phyloP scores from a whole-genome alignment of 2,329 filamentous ascomycete species.

The Chaetomiaceae sp. region DNA sequence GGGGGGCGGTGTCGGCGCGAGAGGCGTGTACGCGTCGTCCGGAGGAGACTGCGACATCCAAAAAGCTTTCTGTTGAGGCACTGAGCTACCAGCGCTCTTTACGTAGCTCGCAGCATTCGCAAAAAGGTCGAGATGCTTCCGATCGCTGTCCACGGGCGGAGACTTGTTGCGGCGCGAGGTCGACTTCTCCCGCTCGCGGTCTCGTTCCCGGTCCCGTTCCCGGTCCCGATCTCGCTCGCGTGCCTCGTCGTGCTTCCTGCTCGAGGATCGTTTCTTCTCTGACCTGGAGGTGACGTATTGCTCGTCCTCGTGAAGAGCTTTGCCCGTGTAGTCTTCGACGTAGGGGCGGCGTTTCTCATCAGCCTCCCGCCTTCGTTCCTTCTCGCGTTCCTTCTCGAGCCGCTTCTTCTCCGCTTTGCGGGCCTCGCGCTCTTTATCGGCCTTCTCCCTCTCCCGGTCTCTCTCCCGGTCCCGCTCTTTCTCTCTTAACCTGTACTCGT shows the following conservation, averaged over 20 bases:
- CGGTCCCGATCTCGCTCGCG: slow-evolving; percentile 20
- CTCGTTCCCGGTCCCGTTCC: slow-evolving; percentile 9
- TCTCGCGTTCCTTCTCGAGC: slow-evolving; percentile 29
- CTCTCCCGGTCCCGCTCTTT: slow-evolving; percentile 34
- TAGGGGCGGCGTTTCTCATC: slow-evolving; percentile 33
- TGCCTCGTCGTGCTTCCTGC: slow-evolving; percentile 30
- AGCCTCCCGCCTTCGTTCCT: slow-evolving; percentile 32
- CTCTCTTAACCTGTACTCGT: slow-evolving; percentile 25
- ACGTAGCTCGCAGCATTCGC: slow-evolving; percentile 22
- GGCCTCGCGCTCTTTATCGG: slow-evolving; percentile 31
- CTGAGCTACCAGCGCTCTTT: slow-evolving; percentile 10
- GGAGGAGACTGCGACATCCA: slow-evolving; percentile 16
- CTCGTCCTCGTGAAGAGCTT: slow-evolving; percentile 27
- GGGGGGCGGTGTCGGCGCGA: slow-evolving; percentile 23
- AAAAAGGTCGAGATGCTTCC: slow-evolving; percentile 14
- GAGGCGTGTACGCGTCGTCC: slow-evolving; percentile 12
- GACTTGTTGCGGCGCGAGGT: slow-evolving; percentile 23
- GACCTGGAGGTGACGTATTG: slow-evolving; percentile 18
- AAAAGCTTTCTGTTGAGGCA: slow-evolving; percentile 4
- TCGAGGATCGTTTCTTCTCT: slow-evolving; percentile 29
- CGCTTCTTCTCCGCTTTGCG: slow-evolving; percentile 27
- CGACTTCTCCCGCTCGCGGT: slow-evolving; percentile 25
- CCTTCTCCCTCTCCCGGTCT: slow-evolving; percentile 31
- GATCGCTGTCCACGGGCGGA: slow-evolving; percentile 12
- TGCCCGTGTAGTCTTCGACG: slow-evolving; percentile 23